Evolutionary conservation across 192 early-diverging fungal species (phyloP).

Genomic region (Backusella liffmaniae): DNA sequence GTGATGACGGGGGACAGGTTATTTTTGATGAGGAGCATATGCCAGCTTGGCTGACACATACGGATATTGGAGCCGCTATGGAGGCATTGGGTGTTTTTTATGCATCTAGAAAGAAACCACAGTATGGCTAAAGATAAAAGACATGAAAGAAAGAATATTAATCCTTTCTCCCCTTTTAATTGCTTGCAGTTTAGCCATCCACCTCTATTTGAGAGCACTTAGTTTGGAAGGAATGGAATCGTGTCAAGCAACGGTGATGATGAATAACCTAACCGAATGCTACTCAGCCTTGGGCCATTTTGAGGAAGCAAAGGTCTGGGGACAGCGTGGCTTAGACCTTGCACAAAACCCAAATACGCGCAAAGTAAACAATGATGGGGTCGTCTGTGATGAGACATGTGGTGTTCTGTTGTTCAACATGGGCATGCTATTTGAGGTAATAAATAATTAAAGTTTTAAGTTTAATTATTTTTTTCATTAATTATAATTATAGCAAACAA

Average conservation of each 20-base stretch:
- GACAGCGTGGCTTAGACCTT: constrained; percentile 49
- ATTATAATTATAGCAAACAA: constrained; percentile 36
- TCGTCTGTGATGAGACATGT: constrained; percentile 50
- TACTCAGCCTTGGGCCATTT: constrained; percentile 49
- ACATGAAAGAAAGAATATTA: neutral
- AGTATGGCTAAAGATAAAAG: constrained; percentile 26
- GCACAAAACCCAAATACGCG: constrained; percentile 41
- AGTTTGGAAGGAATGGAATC: constrained; percentile 36
- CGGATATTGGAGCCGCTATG: constrained; percentile 53
- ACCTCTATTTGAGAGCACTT: constrained; percentile 53
- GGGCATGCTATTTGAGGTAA: constrained; percentile 60
- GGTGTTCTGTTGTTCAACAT: constrained; percentile 56
- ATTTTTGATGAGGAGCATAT: constrained; percentile 47
- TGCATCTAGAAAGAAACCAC: constrained; percentile 44
- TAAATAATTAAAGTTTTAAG: neutral
- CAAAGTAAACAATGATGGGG: constrained; percentile 31
- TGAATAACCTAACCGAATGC: constrained; percentile 59
- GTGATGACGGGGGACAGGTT: constrained; percentile 22
- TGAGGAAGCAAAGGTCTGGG: constrained; percentile 54
- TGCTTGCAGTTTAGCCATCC: constrained; percentile 46
- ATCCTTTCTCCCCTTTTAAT: neutral
- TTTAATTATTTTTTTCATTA: constrained; percentile 10
- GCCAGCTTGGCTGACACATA: constrained; percentile 53
- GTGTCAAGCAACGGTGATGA: constrained; percentile 53
- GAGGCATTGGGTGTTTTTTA: constrained; percentile 57